A percentile compares a stretch with the other conserved stretches of the same genome.
These are phyloP conservation scores for Chondrostereum purpureum DNA, from an alignment of 1,284 basidiomycete species.

Conservation along the genomic window DNA sequence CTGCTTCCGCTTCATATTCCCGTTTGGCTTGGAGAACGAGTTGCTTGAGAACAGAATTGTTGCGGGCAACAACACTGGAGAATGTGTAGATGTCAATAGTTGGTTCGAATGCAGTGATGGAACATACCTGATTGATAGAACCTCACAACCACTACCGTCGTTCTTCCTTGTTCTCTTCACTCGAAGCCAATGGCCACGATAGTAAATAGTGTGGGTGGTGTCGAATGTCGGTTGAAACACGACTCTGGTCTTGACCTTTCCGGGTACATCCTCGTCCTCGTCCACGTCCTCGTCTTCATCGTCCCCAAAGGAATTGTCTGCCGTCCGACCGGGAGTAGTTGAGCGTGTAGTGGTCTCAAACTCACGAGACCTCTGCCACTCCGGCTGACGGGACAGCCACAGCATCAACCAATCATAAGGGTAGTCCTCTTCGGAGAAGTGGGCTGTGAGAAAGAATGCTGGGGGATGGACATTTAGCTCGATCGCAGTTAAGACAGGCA, in stretches of 20 bases:
- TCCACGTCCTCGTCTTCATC: constrained; percentile 47
- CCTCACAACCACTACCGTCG: constrained; percentile 59
- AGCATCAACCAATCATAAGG: constrained; percentile 82
- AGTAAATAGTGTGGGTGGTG: constrained; percentile 65
- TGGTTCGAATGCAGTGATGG: constrained; percentile 2
- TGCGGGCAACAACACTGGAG: constrained; percentile 67
- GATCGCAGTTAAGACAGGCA: constrained; percentile 9
- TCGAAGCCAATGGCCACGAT: constrained; percentile 75
- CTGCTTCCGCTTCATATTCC: constrained; percentile 76
- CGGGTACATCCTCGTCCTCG: constrained; percentile 46
- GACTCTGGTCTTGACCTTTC: constrained; percentile 68
- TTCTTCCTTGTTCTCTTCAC: constrained; percentile 61
- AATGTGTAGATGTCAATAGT: constrained; percentile 7
- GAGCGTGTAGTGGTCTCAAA: constrained; percentile 78
- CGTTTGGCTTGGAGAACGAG: constrained; percentile 82
- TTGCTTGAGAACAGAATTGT: constrained; percentile 74
- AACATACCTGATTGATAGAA: constrained; percentile 63
- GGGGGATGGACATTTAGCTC: constrained; percentile 11
- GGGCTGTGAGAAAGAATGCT: constrained; percentile 83
- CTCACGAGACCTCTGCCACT: constrained; percentile 79
- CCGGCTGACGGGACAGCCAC: constrained; percentile 72
- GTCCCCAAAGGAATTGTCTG: constrained; percentile 56
- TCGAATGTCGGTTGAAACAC: constrained; percentile 81
- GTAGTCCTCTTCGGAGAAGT: constrained; percentile 80
- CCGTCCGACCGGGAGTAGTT: constrained; percentile 39